These are phyloP conservation scores for Xerocomus alliaceus DNA, from an alignment of 1,284 basidiomycete genomes.

Conservation along the genomic window DNA sequence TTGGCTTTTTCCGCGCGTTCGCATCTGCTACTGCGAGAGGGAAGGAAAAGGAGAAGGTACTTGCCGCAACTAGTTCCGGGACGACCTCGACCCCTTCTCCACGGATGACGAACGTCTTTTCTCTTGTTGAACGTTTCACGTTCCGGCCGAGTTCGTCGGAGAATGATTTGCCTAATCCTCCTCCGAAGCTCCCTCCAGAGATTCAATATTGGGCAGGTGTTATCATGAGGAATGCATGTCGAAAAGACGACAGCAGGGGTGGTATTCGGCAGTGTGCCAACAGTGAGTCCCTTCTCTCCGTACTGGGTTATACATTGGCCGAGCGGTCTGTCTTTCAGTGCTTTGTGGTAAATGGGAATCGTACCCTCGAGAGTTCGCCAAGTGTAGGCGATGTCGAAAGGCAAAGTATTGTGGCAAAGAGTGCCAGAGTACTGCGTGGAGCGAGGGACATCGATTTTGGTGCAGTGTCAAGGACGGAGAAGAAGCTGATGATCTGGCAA, in stretches of 20 bases:
- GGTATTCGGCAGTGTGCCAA: slow-evolving; percentile 98
- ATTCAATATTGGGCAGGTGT: slow-evolving; percentile 99
- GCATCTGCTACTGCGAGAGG: slow-evolving; percentile 44
- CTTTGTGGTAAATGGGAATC: slow-evolving; percentile 95
- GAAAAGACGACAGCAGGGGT: slow-evolving; percentile 92
- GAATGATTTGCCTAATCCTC: slow-evolving; percentile 71
- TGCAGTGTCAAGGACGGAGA: slow-evolving; percentile 79
- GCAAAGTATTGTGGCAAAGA: slow-evolving; percentile 99
- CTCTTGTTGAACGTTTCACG: slow-evolving; percentile 94
- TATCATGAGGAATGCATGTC: slow-evolving; percentile 98
- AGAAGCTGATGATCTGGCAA: slow-evolving; percentile 52
- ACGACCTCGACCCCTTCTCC: slow-evolving; percentile 15
- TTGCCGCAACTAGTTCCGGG: slow-evolving; percentile 23
- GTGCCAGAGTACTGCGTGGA: slow-evolving; percentile 97
- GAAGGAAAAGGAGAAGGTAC: slow-evolving; percentile 52
- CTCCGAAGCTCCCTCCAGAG: slow-evolving; percentile 81
- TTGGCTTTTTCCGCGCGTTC: slow-evolving; percentile 49
- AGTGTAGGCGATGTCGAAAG: slow-evolving; percentile 94
- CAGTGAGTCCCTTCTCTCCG: slow-evolving; percentile 57
- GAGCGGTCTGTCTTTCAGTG: slow-evolving; percentile 57
- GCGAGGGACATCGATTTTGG: slow-evolving; percentile 94
- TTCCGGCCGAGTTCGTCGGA: slow-evolving; percentile 88
- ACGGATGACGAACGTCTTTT: slow-evolving; percentile 88
- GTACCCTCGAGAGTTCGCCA: slow-evolving; percentile 95
- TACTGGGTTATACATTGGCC: neutral